Conservation (phyloP, 805 yeast genomes). For the Scheffersomyces coipomensis region DNA sequence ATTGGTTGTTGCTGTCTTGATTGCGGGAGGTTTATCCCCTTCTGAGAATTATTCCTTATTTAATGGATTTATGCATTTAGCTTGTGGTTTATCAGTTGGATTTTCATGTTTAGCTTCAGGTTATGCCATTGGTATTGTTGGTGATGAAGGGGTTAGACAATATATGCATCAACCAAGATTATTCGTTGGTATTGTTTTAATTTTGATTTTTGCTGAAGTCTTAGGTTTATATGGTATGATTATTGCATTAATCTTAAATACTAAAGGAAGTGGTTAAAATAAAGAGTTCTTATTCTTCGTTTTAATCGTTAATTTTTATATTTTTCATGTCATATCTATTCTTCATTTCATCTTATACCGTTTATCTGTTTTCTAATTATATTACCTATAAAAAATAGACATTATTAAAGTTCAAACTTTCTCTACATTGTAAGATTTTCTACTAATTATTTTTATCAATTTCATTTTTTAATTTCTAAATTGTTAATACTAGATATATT, state of each 20-base stretch:
- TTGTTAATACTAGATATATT: too few relatives aligned
- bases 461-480: too few relatives aligned
- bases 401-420: neutral
- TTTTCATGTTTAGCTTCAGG: slow-evolving; percentile 96
- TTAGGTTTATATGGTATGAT: slow-evolving; percentile 92
- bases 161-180: slow-evolving; percentile 84
- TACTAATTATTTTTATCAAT: neutral
- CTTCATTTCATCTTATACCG: too few relatives aligned
- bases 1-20: slow-evolving; percentile 90
- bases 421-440: neutral
- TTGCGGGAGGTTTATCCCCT: slow-evolving; percentile 88
- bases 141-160: slow-evolving; percentile 89
- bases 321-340: too few relatives aligned
- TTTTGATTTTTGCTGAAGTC: slow-evolving; percentile 88
- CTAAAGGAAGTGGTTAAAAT: slow-evolving; percentile 66
- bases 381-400: too few relatives aligned
- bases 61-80: slow-evolving; percentile 97
- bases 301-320: too few relatives aligned
- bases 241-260: slow-evolving; percentile 87
- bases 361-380: neutral
- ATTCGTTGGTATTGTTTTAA: slow-evolving; percentile 86
- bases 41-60: slow-evolving; percentile 77
- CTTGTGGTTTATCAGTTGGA: slow-evolving; percentile 95
- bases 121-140: slow-evolving; percentile 92
- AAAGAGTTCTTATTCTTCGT: too few relatives aligned